phyloP scores from a whole-genome alignment of 139 green algal genomes.

The Pseudopediastrum boryanum region DNA sequence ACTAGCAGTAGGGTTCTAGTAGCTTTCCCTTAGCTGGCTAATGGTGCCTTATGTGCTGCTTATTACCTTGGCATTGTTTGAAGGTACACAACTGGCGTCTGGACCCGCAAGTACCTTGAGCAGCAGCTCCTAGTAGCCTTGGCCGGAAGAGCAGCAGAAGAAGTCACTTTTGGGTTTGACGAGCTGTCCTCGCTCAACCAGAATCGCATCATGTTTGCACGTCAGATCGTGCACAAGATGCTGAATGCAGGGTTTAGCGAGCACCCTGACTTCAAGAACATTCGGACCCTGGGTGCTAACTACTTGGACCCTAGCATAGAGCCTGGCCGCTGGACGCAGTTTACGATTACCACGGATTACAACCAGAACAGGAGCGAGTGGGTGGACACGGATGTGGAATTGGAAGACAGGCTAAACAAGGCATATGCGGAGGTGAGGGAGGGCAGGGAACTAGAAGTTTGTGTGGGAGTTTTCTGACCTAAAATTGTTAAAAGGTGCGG shows the following conservation, averaged over 20 bases:
- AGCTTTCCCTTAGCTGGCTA: no score
- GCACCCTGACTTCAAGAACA: conserved; percentile 64
- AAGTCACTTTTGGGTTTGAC: conserved; percentile 53
- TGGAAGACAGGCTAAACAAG: conserved; percentile 68
- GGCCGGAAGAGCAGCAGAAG: conserved; percentile 64
- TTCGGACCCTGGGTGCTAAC: conserved; percentile 51
- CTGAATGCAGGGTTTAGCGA: conserved; percentile 57
- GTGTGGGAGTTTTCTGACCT: no score
- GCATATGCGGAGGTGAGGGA: conserved; percentile 49
- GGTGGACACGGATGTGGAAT: conserved; percentile 59
- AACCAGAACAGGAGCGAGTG: conserved; percentile 54
- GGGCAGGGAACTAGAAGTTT: no score
- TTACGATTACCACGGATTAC: conserved; percentile 40
- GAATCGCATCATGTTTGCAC: conserved; percentile 49
- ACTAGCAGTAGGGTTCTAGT: no score
- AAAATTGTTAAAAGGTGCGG: no score
- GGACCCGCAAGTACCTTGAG: conserved; percentile 77
- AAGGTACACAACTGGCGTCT: conserved; percentile 60
- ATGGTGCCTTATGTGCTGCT: no score
- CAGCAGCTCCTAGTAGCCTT: conserved; percentile 81
- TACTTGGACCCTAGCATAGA: conserved; percentile 53
- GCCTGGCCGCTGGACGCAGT: conserved; percentile 32
- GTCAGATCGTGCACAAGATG: conserved; percentile 61
- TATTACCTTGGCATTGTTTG: no score
- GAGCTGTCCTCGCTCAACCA: conserved; percentile 56